Percentiles rank a stretch among this genome's conserved stretches.
These are phyloP conservation scores for Pseudogymnoascus sp. DNA, from an alignment of 2,329 filamentous ascomycete species.

Conservation along the genomic window DNA sequence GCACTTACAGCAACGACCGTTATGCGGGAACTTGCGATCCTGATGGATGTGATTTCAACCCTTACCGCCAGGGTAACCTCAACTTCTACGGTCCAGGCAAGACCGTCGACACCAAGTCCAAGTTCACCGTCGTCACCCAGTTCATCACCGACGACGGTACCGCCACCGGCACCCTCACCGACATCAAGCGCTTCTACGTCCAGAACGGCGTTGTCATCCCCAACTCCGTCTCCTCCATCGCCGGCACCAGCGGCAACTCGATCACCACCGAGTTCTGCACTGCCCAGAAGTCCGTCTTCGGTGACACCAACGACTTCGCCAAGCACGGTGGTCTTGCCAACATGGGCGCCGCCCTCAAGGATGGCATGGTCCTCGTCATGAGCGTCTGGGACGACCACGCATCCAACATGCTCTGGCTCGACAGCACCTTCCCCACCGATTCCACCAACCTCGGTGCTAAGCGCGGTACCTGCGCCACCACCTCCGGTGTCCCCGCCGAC, in stretches of 20 bases:
- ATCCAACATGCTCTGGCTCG: conserved; percentile 67
- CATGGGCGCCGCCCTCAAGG: conserved; percentile 46
- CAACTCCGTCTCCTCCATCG: conserved; percentile 40
- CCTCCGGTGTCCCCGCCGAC: conserved; percentile 43
- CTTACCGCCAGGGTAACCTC: conserved; percentile 49
- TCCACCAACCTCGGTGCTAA: conserved; percentile 39
- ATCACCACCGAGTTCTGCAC: conserved; percentile 52
- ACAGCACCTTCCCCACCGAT: conserved; percentile 53
- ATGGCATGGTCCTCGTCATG: conserved; percentile 59
- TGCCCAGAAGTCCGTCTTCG: conserved; percentile 47
- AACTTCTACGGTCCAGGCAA: conserved; percentile 48
- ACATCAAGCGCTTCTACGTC: conserved; percentile 50
- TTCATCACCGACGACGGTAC: conserved; percentile 39
- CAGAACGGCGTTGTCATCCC: conserved; percentile 46
- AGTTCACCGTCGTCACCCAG: conserved; percentile 52
- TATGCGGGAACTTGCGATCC: conserved; percentile 51
- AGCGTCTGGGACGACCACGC: conserved; percentile 49
- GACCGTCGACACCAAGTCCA: conserved; percentile 45
- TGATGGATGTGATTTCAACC: conserved; percentile 56
- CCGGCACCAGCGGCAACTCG: conserved; percentile 39
- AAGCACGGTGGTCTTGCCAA: conserved; percentile 46
- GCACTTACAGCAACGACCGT: conserved; percentile 34
- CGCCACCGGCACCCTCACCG: conserved; percentile 33
- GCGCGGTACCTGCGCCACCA: conserved; percentile 47
- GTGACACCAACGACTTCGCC: conserved; percentile 45